Evolutionary conservation across 2,329 filamentous ascomycete genomes (phyloP), one percentile per base, ranked within the genome.

Genomic region (Aspergillus fischeri): DNA sequence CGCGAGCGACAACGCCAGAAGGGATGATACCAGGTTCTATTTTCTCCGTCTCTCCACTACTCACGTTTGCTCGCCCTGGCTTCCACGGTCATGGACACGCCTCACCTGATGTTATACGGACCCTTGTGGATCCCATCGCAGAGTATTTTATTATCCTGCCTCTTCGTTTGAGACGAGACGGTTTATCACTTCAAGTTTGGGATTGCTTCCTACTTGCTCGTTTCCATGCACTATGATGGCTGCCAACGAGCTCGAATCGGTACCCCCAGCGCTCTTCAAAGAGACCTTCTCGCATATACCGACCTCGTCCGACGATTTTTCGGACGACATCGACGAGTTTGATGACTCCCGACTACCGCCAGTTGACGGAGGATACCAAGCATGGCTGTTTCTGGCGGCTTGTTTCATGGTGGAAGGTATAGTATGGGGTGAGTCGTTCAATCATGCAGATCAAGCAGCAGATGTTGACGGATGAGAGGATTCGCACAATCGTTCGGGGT

Each of bases 351-450:
- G 32, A 11, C 55, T 75, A 8, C 71, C 73, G 41, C 70, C 65
- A 1, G 63, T 69, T 5, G 74, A 77, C 56, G 66, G 72, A 32
- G 76, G 77, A 1, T 70, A 70, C 57, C 65, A 73, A 29, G 77
- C 76, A 24, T 79, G 75, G 71, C 63, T 81, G 24, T 80, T 82
- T 56, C 66, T 84, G 4, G 72, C 74, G 8, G 80, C 78, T 1
- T 80, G 77, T 51, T 83, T 81, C 58, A 69, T 80, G 52, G 72
- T 84, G 35, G 81, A 84, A 65, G 79, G 77, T 24, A 68, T 83
- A 2, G 76, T 83, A 51, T 84, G 81, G 81, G 81, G 80, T 80
- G 66, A 55, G 71, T 21, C 45, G 42, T 28, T 24, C 45, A 24
- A 20, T 9, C 25, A 9, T 20, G 6, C 25, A 20, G 4, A 51